Evolutionary conservation across 768 basidiomycete genomes (phyloP), one percentile per base, ranked within the genome.

Genomic region (Boletus vinaceobasis): DNA sequence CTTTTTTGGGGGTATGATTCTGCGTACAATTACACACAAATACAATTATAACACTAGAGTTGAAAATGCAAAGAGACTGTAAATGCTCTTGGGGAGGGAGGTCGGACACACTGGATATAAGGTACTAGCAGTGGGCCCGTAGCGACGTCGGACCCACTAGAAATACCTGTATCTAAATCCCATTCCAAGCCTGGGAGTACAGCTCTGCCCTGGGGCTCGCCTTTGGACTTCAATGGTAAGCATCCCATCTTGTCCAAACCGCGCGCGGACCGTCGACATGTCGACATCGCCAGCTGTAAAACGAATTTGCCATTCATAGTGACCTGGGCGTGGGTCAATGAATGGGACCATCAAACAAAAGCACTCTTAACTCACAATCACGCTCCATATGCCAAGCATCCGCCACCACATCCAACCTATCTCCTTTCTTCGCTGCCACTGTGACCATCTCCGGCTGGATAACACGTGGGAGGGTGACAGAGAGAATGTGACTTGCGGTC

Each of bases 361-460:
- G 45, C 19, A 3, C 10, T 32, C 27, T 26, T 6, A 13, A 77
- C 83, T 74, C 71, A 85, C 84, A 83, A 56, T 84, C 80, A 47
- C 60, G 67, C 64, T 84, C 83, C 68, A 77, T 74, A 65, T 84
- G 78, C 82, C 83, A 85, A 42, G 81, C 81, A 64, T 85, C 82
- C 21, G 83, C 84, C 23, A 84, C 76, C 15, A 85, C 75, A 52
- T 76, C 74, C 50, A 85, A 65, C 60, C 75, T 78, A 64, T 83
- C 80, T 5, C 82, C 84, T 60, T 77, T 79, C 65, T 82, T 82
- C 40, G 79, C 83, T 33, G 77, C 77, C 45, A 85, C 77, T 5
- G 83, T 85, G 27, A 85, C 81, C 84, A 85, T 85, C 63, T 85
- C 84, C 14, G 81, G 77, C 58, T 75, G 68, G 43, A 79, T 77